Evolutionary conservation across 495 filamentous ascomycete species (phyloP).

Genomic region (Neurospora sp.): DNA sequence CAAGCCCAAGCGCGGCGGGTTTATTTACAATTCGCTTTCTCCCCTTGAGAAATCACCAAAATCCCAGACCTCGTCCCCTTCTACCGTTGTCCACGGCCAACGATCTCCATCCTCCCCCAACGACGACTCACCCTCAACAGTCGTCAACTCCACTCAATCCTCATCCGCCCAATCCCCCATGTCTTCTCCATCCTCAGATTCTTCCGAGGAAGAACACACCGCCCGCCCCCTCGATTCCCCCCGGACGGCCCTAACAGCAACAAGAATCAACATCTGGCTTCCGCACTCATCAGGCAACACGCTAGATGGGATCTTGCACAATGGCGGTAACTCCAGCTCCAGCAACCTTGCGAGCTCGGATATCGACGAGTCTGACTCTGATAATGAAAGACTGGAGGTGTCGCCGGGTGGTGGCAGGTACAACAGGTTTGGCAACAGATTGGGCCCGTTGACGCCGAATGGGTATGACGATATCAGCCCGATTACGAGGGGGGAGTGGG

Average conservation of each 20-base stretch:
- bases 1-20: neutral
- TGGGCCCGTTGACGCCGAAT: conserved; percentile 42
- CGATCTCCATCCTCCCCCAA: too few species aligned
- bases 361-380: neutral
- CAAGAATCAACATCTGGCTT: conserved; percentile 10
- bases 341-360: neutral
- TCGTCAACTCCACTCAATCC: conserved; percentile 4
- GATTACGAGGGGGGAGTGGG: conserved; percentile 45
- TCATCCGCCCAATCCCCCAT: neutral
- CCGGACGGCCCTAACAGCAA: neutral
- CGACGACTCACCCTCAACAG: too few species aligned
- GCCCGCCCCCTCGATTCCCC: conserved; percentile 20
- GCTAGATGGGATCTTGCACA: conserved; percentile 25
- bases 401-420: neutral
- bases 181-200: neutral
- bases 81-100: too few species aligned
- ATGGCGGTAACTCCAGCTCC: neutral
- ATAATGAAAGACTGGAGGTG: neutral
- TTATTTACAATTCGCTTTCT: neutral
- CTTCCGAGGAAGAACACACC: conserved; percentile 16
- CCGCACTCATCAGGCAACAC: conserved; percentile 10
- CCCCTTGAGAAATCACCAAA: neutral
- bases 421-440: conserved; percentile 1
- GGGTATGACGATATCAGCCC: conserved; percentile 45
- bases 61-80: neutral